A percentile compares a stretch with the other conserved stretches of the same genome.
phyloP scores from a whole-genome alignment of 2,329 filamentous ascomycete genomes.

The Stagonosporopsis cucurbitacearum region DNA sequence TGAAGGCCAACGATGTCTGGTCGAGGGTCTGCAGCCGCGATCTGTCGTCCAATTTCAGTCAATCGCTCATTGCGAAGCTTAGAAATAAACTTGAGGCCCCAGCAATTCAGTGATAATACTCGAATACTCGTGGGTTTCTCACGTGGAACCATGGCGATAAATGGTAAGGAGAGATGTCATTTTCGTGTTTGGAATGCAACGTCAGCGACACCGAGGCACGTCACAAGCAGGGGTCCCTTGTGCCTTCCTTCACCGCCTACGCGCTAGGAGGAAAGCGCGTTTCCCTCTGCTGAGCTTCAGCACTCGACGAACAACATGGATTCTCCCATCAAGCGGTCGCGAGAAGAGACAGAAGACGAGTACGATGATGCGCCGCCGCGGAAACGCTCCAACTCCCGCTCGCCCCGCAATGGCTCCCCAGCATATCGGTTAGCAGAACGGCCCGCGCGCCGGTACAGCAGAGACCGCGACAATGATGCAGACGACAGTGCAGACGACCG shows the following conservation, averaged over 20 bases:
- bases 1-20: slow-evolving; percentile 92
- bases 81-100: slow-evolving; percentile 90
- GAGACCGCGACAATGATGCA: slow-evolving; percentile 32
- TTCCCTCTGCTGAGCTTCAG: slow-evolving; percentile 23
- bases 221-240: slow-evolving; percentile 16
- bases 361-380: slow-evolving; percentile 38
- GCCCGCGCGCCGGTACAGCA: slow-evolving; percentile 45
- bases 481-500: slow-evolving; percentile 42
- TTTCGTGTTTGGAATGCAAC: slow-evolving; percentile 19
- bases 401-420: slow-evolving; percentile 31
- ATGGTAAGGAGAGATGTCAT: neutral
- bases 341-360: slow-evolving; percentile 37
- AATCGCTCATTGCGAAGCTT: slow-evolving; percentile 79
- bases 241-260: slow-evolving; percentile 18
- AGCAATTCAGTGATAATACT: slow-evolving; percentile 92
- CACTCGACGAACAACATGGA: slow-evolving; percentile 28
- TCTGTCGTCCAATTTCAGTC: slow-evolving; percentile 79
- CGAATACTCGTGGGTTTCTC: slow-evolving; percentile 64
- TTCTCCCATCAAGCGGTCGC: slow-evolving; percentile 32
- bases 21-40: slow-evolving; percentile 70
- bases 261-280: slow-evolving; percentile 14
- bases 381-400: slow-evolving; percentile 43
- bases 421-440: slow-evolving; percentile 37
- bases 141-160: slow-evolving; percentile 30
- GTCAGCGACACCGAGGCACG: slow-evolving; percentile 14